Base-by-base conservation (phyloP, 1,139 yeast genomes). In the Pichia terricola region DNA sequence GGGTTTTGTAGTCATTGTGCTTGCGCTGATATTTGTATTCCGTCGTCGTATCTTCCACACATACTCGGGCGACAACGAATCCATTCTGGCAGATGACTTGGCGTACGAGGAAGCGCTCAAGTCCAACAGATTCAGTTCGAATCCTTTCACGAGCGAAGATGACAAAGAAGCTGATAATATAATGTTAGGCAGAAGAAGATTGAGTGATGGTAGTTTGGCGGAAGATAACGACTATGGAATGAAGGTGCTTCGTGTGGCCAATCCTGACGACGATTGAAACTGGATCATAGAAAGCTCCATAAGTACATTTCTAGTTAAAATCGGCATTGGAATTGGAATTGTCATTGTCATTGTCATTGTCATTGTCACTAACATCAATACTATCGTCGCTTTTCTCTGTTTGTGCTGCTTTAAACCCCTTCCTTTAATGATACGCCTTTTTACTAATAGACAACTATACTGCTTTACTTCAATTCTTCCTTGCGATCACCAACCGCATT, bases 151-250 rank as follows among this genome's bases (percentile, higher is more conserved):
- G 8, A 59, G 62, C 11, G 63, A 59, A 31, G 63, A 62, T 45
- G 63, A 57, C 40, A 36, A 42, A 28, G 49, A 46, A 40, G 51
- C 50, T 31, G 50, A 46, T 36, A 42, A 47, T 27, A 45, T 50
- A 27, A 76, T 81, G 79, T 68, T 82, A 63, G 87, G 86, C 28
- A 77, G 85, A 60, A 74, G 87, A 50, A 70, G 94, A 50, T 66
- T 82, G 46, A 74, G 82, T 47, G 88, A 81, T 57, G 89, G 88
- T 11, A 75, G 84, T 27, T 68, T 83, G 50, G 89, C 87, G 11
- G 94, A 83, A 59, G 88, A 82, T 51, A 75, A 84, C 10, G 91
- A 83, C 60, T 82, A 82, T 63, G 73, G 82, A 40, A 70, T 88
- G 53, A 81, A 82, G 62, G 77, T 81, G 32, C 66, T 83, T 45